phyloP scores from a whole-genome alignment of 164 flowering plant species.

The Umbellularia californica region DNA sequence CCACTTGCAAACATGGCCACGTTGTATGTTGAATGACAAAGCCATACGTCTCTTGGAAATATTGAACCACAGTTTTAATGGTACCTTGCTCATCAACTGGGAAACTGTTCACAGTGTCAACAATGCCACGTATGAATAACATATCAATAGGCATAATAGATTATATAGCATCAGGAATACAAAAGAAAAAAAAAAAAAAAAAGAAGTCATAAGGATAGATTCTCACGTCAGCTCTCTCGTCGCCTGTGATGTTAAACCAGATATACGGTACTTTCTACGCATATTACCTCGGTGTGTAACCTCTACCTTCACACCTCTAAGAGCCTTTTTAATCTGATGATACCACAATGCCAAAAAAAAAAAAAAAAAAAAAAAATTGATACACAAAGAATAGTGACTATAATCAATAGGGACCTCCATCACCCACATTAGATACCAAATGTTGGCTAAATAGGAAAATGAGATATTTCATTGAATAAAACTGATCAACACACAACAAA shows the following conservation, averaged over 20 bases:
- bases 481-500: too few relatives aligned
- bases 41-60: conserved; percentile 86
- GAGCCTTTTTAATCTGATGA: conserved; percentile 70
- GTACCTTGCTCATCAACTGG: conserved; percentile 81
- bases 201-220: background rate
- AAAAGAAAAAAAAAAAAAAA: background rate
- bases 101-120: conserved; percentile 35
- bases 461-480: too few relatives aligned
- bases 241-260: conserved; percentile 73
- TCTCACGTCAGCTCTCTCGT: conserved; percentile 77
- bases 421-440: background rate
- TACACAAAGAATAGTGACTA: too few relatives aligned
- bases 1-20: conserved; percentile 96
- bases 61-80: conserved; percentile 78
- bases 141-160: background rate
- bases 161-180: background rate
- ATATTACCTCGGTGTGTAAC: conserved; percentile 75
- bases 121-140: background rate
- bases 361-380: too few relatives aligned
- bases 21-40: conserved; percentile 72
- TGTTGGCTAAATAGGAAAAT: too few relatives aligned
- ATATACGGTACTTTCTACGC: conserved; percentile 81
- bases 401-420: too few relatives aligned
- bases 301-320: conserved; percentile 77
- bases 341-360: background rate